phyloP scores from a whole-genome alignment of 495 filamentous ascomycete genomes.

The Hyaloscypha variabilis region DNA sequence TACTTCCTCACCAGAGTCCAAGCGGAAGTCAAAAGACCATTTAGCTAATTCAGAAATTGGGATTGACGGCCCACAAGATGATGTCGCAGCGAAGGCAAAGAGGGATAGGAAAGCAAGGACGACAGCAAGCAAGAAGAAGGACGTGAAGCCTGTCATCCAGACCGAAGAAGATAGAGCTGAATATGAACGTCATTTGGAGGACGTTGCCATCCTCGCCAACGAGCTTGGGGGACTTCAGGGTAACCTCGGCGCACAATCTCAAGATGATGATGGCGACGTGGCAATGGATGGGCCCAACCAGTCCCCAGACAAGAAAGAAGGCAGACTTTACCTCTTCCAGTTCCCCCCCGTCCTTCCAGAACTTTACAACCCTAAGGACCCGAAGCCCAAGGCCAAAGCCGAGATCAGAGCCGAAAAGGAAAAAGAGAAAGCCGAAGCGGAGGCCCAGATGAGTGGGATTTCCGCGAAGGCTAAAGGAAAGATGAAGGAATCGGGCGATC shows the following conservation, averaged over 20 bases:
- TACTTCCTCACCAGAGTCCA: conserved; percentile 3
- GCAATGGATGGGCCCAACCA: conserved; percentile 29
- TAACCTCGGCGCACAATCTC: conserved; percentile 1
- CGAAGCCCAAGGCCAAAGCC: conserved; percentile 36
- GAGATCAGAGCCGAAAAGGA: conserved; percentile 27
- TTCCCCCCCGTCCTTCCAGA: conserved; percentile 63
- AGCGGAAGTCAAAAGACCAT: neutral
- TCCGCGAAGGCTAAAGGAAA: conserved; percentile 19
- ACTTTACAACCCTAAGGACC: conserved; percentile 34
- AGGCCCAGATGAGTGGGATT: conserved; percentile 27
- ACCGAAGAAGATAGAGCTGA: conserved; percentile 46
- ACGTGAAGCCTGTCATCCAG: conserved; percentile 36
- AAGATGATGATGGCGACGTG: conserved; percentile 36
- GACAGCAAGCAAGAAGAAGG: conserved; percentile 34
- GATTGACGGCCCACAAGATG: neutral
- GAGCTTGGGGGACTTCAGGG: conserved; percentile 38
- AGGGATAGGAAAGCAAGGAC: conserved; percentile 32
- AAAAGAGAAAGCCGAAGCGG: conserved; percentile 30
- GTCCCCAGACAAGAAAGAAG: conserved; percentile 40
- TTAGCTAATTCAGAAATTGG: neutral
- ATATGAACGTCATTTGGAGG: conserved; percentile 37
- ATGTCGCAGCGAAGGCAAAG: neutral
- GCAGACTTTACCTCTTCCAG: conserved; percentile 65
- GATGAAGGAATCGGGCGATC: conserved; percentile 14
- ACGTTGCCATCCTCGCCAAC: conserved; percentile 33